A percentile compares a stretch with the other conserved stretches of the same genome.
phyloP scores from a whole-genome alignment of 441 rosid genomes.

The Pelargonium myrrhifolium region DNA sequence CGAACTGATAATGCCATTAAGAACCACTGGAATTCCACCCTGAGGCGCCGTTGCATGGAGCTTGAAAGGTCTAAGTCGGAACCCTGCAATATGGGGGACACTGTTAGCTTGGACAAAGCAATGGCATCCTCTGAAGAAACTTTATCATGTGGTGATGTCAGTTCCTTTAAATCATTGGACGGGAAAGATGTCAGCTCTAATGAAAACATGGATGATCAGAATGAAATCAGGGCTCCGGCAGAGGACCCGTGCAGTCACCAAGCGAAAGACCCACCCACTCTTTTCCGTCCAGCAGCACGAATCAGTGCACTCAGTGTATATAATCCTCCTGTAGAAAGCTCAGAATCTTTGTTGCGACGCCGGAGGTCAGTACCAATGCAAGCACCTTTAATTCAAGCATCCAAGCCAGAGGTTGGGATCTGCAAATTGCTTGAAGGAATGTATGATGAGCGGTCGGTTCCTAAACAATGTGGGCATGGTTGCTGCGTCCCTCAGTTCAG shows the following conservation, averaged over 20 bases:
- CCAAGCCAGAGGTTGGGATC: conserved; percentile 44
- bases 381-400: conserved; percentile 31
- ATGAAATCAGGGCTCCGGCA: conserved; percentile 25
- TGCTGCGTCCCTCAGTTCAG: conserved; percentile 39
- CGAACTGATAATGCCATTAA: conserved; percentile 69
- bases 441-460: conserved; percentile 48
- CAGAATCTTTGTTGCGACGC: conserved; percentile 30
- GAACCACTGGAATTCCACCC: conserved; percentile 67
- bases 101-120: conserved; percentile 41
- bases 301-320: conserved; percentile 52
- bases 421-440: conserved; percentile 51
- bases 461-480: conserved; percentile 59
- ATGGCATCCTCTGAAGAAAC: conserved; percentile 68
- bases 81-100: conserved; percentile 32
- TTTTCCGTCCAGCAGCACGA: conserved; percentile 59
- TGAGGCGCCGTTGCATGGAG: conserved; percentile 42
- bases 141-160: conserved; percentile 55
- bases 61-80: conserved; percentile 25
- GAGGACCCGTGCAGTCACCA: conserved; percentile 32
- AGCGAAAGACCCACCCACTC: conserved; percentile 38
- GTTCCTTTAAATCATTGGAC: conserved; percentile 46
- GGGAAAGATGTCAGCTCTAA: conserved; percentile 46
- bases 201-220: conserved; percentile 37
- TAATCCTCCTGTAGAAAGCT: conserved; percentile 29
- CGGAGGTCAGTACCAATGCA: conserved; percentile 28